phyloP scores from a whole-genome alignment of 768 basidiomycete genomes.

The Suillus weaverae region DNA sequence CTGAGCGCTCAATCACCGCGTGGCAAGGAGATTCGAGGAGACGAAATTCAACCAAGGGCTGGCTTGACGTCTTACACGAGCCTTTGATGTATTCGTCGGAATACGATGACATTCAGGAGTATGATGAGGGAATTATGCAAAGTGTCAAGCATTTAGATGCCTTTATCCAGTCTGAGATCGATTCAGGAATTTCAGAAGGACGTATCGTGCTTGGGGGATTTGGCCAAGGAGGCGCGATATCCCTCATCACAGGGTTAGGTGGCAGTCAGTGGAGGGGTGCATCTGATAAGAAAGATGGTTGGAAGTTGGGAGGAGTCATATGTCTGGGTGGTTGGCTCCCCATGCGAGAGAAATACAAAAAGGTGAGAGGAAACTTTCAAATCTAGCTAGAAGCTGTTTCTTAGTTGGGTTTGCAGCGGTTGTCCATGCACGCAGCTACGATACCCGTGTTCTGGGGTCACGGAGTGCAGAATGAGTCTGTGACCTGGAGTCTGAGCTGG shows the following conservation, averaged over 20 bases:
- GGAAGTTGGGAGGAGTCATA: constrained; percentile 65
- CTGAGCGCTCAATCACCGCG: constrained; percentile 56
- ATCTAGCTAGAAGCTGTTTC: background rate
- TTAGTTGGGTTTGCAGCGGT: constrained; percentile 44
- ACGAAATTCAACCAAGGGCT: constrained; percentile 33
- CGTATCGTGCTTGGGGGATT: constrained; percentile 84
- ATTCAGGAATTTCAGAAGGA: constrained; percentile 60
- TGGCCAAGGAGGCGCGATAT: constrained; percentile 78
- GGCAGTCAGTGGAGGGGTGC: constrained; percentile 19
- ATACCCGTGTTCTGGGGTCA: constrained; percentile 85
- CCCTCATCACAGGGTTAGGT: constrained; percentile 67
- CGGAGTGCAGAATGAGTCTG: constrained; percentile 69
- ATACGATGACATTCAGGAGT: constrained; percentile 55
- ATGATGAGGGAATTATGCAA: constrained; percentile 57
- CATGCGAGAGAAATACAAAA: constrained; percentile 59
- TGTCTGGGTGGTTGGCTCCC: constrained; percentile 77
- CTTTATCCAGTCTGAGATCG: constrained; percentile 69
- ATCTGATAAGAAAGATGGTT: constrained; percentile 32
- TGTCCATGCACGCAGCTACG: constrained; percentile 53
- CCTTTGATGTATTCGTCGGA: constrained; percentile 44
- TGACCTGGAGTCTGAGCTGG: constrained; percentile 52
- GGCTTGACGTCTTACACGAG: constrained; percentile 62
- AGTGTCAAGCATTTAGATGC: constrained; percentile 57
- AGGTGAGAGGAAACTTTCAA: constrained; percentile 40
- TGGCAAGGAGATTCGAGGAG: constrained; percentile 60